Evolutionary conservation across 176 grass and related monocot species (phyloP), one percentile per base, ranked within the genome.

Genomic region (Carex parvula): DNA sequence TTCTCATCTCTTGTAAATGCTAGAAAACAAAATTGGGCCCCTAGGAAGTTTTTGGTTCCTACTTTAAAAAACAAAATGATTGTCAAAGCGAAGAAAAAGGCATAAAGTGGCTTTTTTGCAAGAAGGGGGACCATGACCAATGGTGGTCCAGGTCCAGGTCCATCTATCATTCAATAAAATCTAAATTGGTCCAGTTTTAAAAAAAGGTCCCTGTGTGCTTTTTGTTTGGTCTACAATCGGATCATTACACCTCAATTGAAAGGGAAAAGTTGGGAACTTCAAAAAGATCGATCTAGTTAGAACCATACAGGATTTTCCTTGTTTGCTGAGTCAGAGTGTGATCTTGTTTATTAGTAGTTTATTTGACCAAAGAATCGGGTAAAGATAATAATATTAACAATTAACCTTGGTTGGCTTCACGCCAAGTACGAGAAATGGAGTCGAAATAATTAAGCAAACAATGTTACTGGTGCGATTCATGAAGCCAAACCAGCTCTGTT

Each of bases 221-320:
- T 78, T 55, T 78, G 73, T 78, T 56, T 78, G 52, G 78, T 80
- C 81, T 41, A 84, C 39, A 71, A 84, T 71, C 21, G 13, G 15
- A 80, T 79, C 50, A 80, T 61, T 62, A 5, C 81, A 53, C 81
- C 44, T 56, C 37, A 56, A 35, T 69, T 53, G 48, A 84, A 84
- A 62, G 22, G 12, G 18, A 83, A 29, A 68, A 41, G 60, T 41
- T 52, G 18, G 14, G 60, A 69, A 69, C 66, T 18, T 18, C 5
- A 41, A 69, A 41, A 26, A 26, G 26, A 26, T 24, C n/a, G n/a
- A 24, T 0, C 26, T 26, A 26, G 26, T 26, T 26, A 26, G 26
- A 69, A 41, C 66, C 66, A 69, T 5, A 69, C 15, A 18, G 5
- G 37, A 39, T 18, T 44, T 44, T 8, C 42, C 8, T 44, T 44